A percentile compares a stretch with the other conserved stretches of the same genome.
phyloP scores from a whole-genome alignment of 164 flowering plant genomes.

The Aristolochia fimbriata region DNA sequence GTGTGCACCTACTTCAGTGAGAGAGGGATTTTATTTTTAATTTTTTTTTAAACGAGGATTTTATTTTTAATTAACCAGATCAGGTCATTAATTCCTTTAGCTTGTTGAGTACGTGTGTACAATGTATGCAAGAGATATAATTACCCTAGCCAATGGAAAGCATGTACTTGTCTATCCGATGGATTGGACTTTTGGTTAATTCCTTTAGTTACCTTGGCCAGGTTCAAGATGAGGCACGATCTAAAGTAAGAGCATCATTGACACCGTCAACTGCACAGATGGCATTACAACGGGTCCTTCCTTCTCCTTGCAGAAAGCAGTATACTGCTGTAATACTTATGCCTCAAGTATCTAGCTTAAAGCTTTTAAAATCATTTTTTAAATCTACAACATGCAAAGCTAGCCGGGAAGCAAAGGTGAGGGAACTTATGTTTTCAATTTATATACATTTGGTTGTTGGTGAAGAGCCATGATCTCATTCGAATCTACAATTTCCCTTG shows the following conservation, averaged over 20 bases:
- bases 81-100: too few species aligned
- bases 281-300: slow-evolving; percentile 58
- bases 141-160: too few species aligned
- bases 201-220: slow-evolving; percentile 9
- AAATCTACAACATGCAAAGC: slow-evolving; percentile 12
- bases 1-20: too few species aligned
- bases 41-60: too few species aligned
- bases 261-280: slow-evolving; percentile 55
- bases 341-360: slow-evolving; percentile 47
- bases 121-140: too few species aligned
- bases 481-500: neutral
- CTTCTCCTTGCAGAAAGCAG: slow-evolving; percentile 75
- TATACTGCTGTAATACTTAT: slow-evolving; percentile 76
- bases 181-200: too few species aligned
- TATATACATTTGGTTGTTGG: neutral
- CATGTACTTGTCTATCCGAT: too few species aligned
- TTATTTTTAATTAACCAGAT: too few species aligned
- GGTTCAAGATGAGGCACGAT: slow-evolving; percentile 78
- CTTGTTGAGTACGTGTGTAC: too few species aligned
- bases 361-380: slow-evolving; percentile 32
- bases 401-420: slow-evolving; percentile 55
- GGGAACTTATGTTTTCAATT: neutral
- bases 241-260: slow-evolving; percentile 48
- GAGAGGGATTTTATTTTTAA: too few species aligned
- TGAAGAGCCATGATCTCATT: too few species aligned